Evolutionary conservation across 2,329 filamentous ascomycete genomes (phyloP).

Genomic region (Paecilomyces formosus): DNA sequence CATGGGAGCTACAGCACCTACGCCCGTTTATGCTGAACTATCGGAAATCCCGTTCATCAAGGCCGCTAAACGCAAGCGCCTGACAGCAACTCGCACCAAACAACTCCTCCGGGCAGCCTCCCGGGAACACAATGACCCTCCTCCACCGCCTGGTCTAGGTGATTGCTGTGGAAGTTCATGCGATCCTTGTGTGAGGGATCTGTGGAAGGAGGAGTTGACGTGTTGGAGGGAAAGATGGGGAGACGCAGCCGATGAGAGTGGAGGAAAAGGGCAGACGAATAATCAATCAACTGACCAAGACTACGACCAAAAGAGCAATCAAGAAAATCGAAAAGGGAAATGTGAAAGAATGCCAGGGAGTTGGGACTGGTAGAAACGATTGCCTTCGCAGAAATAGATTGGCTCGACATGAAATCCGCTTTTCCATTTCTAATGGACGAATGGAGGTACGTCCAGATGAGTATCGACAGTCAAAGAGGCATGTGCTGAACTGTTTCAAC

Average conservation of each 20-base stretch:
- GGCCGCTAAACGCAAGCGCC: constrained; percentile 16
- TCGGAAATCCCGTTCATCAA: constrained; percentile 19
- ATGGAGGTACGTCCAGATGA: neutral
- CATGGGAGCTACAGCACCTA: neutral
- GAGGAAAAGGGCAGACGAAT: neutral
- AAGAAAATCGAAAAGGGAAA: neutral
- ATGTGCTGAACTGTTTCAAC: too few species aligned
- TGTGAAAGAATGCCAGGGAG: neutral
- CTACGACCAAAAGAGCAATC: neutral
- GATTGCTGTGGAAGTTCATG: constrained; percentile 30
- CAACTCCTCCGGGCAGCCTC: constrained; percentile 24
- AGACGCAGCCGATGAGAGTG: constrained; percentile 9
- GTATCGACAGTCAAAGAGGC: too few species aligned
- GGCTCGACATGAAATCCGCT: neutral
- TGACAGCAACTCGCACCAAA: constrained; percentile 23
- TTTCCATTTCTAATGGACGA: neutral
- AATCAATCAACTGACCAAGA: neutral
- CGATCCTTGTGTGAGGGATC: constrained; percentile 27
- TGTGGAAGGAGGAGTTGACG: constrained; percentile 26
- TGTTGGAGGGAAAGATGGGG: constrained; percentile 29
- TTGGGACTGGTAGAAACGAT: neutral
- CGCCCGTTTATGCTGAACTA: constrained; percentile 16
- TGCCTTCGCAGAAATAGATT: neutral
- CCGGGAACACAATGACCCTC: constrained; percentile 22
- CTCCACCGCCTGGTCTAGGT: constrained; percentile 23